Evolutionary conservation across 208 protist genomes (phyloP).

Genomic region (Leishmania mexicana): DNA sequence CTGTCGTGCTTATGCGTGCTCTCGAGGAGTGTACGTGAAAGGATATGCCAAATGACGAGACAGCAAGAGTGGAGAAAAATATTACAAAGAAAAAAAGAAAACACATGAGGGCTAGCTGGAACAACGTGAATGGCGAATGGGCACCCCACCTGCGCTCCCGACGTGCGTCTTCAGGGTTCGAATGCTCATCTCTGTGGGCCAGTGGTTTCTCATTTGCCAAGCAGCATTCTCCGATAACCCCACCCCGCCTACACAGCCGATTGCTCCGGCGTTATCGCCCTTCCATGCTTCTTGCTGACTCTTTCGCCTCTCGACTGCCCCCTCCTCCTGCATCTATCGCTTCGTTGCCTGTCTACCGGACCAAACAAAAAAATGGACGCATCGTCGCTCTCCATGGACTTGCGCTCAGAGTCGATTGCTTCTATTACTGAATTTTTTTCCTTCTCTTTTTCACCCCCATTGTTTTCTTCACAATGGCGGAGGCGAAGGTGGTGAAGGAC

Average conservation of each 20-base stretch:
- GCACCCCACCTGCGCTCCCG: not conserved
- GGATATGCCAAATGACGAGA: not conserved
- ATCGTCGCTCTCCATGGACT: not conserved
- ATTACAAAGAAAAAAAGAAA: not conserved
- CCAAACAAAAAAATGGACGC: not conserved
- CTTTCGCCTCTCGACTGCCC: not conserved
- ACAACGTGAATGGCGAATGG: not conserved
- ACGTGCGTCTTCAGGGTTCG: not conserved
- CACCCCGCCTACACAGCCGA: not conserved
- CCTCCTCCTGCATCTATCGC: not conserved
- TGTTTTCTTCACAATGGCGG: slow-evolving; percentile 14
- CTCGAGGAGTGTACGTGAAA: not conserved
- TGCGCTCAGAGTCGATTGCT: not conserved
- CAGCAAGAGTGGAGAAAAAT: not conserved
- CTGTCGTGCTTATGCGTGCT: not conserved
- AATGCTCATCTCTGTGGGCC: not conserved
- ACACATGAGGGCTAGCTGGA: not conserved
- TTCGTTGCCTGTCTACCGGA: not conserved
- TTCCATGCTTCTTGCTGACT: not conserved
- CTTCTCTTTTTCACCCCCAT: slow-evolving; percentile 2
- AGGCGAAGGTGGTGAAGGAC: slow-evolving; percentile 16
- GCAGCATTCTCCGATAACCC: not conserved
- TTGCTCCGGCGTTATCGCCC: not conserved
- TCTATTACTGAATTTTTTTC: not conserved
- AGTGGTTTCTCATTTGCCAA: not conserved